Conservation (phyloP, 345 rosid species). For the Cardamine chenopodiifolia region DNA sequence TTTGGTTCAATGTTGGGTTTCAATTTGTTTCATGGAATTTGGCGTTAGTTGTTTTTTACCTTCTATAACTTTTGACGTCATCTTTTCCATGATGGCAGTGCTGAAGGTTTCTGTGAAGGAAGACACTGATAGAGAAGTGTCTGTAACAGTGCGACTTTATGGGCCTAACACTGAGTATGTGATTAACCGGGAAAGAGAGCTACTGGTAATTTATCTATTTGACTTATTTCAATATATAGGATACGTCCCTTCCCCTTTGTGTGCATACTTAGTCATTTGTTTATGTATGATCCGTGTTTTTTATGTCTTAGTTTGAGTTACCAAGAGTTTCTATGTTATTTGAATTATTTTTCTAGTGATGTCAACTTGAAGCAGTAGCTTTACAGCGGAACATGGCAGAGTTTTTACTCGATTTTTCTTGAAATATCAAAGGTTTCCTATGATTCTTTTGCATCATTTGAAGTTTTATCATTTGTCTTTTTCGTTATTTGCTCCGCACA, state of each 20-base stretch:
- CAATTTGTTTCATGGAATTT: background rate
- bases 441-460: slow-evolving; percentile 18
- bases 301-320: slow-evolving; percentile 2
- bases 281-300: background rate
- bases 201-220: slow-evolving; percentile 50
- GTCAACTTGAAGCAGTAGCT: slow-evolving; percentile 25
- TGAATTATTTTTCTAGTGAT: slow-evolving; percentile 24
- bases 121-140: slow-evolving; percentile 50
- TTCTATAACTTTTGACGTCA: background rate
- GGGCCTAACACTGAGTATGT: slow-evolving; percentile 97
- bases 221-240: background rate
- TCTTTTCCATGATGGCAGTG: slow-evolving; percentile 51
- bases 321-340: slow-evolving; percentile 17
- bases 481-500: slow-evolving; percentile 29
- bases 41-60: background rate
- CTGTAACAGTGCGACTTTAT: slow-evolving; percentile 76
- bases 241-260: background rate
- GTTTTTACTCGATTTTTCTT: slow-evolving; percentile 31
- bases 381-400: slow-evolving; percentile 19
- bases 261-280: background rate
- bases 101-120: slow-evolving; percentile 83
- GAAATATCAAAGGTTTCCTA: slow-evolving; percentile 25
- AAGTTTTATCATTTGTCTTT: slow-evolving; percentile 23
- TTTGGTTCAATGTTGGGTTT: background rate
- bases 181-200: slow-evolving; percentile 75